phyloP scores from a whole-genome alignment of 805 yeast species.

The Kodamaea restingae region DNA sequence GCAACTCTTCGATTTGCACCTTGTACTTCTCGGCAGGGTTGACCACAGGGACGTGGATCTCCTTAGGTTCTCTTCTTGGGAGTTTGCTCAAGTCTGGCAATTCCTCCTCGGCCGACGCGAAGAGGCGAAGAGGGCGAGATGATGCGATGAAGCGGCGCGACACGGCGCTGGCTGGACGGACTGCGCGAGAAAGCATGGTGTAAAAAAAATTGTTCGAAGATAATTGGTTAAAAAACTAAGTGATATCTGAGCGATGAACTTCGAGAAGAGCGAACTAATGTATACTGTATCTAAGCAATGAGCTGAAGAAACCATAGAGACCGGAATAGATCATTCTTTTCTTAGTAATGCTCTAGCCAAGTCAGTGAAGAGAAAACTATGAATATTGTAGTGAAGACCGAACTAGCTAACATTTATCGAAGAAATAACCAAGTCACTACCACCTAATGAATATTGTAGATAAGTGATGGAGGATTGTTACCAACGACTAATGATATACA shows the following conservation, averaged over 20 bases:
- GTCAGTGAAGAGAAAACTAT: no score
- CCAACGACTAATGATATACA: no score
- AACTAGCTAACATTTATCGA: no score
- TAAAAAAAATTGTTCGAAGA: slow-evolving; percentile 5
- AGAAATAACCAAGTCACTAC: no score
- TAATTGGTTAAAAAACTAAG: slow-evolving; percentile 6
- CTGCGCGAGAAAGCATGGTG: slow-evolving; percentile 9
- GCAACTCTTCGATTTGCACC: slow-evolving; percentile 66
- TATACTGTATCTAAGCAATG: no score
- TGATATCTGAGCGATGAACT: background rate
- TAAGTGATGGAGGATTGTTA: no score
- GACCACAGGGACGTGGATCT: slow-evolving; percentile 46
- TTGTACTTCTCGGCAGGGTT: slow-evolving; percentile 77
- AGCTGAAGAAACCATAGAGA: no score
- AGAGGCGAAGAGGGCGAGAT: slow-evolving; percentile 11
- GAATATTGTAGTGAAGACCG: no score
- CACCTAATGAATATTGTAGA: no score
- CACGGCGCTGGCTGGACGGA: slow-evolving; percentile 25
- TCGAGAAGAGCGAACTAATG: no score
- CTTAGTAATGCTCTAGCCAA: no score
- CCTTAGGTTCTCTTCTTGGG: slow-evolving; percentile 35
- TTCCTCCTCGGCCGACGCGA: slow-evolving; percentile 17
- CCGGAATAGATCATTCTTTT: no score
- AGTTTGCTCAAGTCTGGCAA: slow-evolving; percentile 32
- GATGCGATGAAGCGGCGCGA: slow-evolving; percentile 19